phyloP scores from a whole-genome alignment of 2,329 filamentous ascomycete genomes.

The Pseudogymnoascus verrucosus region DNA sequence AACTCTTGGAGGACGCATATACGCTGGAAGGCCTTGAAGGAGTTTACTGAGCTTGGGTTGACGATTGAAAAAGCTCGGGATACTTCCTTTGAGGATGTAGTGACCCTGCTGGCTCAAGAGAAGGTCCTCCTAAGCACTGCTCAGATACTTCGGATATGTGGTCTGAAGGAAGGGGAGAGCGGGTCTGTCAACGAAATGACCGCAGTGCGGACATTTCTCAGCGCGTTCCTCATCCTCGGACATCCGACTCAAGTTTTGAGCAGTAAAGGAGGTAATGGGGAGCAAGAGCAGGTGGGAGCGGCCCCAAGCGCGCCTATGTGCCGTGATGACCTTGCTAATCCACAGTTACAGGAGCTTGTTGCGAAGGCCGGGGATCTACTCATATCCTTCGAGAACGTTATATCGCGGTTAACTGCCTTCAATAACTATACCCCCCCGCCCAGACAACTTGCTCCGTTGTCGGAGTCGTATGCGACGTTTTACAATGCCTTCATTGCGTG shows the following conservation, averaged over 20 bases:
- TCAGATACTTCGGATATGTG: conserved; percentile 60
- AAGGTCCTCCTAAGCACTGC: conserved; percentile 58
- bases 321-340: conserved; percentile 50
- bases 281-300: conserved; percentile 49
- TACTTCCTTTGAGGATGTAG: conserved; percentile 67
- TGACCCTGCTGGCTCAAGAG: conserved; percentile 58
- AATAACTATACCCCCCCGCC: conserved; percentile 62
- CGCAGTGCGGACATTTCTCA: conserved; percentile 66
- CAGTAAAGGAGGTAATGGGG: conserved; percentile 54
- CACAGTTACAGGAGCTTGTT: conserved; percentile 62
- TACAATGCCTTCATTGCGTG: conserved; percentile 74
- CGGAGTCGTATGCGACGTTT: conserved; percentile 65
- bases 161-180: conserved; percentile 55
- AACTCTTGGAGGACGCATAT: conserved; percentile 57
- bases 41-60: conserved; percentile 59
- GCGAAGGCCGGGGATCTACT: conserved; percentile 70
- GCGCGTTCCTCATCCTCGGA: conserved; percentile 70
- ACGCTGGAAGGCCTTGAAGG: conserved; percentile 52
- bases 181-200: conserved; percentile 61
- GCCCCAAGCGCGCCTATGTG: conserved; percentile 37
- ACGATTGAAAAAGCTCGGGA: conserved; percentile 63
- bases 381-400: conserved; percentile 67
- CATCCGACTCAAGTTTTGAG: conserved; percentile 72
- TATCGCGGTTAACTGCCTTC: conserved; percentile 55
- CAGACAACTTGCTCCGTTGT: conserved; percentile 52